phyloP scores from a whole-genome alignment of 129 eudicot genomes.

The Ambrosia artemisiifolia region DNA sequence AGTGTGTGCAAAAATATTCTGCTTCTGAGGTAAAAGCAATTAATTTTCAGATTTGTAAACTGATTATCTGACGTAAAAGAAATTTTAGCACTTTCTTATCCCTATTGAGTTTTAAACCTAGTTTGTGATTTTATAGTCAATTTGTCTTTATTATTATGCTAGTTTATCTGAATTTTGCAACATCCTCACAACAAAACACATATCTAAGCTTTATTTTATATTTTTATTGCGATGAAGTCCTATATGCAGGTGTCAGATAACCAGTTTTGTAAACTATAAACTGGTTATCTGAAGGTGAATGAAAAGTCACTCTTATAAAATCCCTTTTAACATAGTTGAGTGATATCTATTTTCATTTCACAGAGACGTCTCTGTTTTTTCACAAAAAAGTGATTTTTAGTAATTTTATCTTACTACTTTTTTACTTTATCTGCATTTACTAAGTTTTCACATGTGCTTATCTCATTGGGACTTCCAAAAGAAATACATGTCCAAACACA shows the following conservation, averaged over 20 bases:
- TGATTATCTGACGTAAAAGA: neutral
- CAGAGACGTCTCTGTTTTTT: neutral
- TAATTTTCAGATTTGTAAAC: neutral
- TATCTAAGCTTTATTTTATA: neutral
- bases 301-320: neutral
- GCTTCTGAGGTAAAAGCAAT: neutral
- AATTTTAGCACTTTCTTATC: neutral
- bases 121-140: neutral
- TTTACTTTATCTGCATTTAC: neutral
- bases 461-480: neutral
- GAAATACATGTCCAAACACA: neutral
- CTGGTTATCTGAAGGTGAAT: neutral
- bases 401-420: neutral
- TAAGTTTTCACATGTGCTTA: neutral
- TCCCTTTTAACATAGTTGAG: neutral
- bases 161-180: neutral
- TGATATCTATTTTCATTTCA: neutral
- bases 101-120: neutral
- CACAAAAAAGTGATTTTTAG: neutral
- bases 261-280: neutral
- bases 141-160: neutral
- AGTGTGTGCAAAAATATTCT: neutral
- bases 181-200: neutral
- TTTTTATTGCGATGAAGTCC: neutral
- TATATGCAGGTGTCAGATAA: neutral